Evolutionary conservation across 805 yeast genomes (phyloP).

Genomic region (Saccharomycopsis lassenensis): DNA sequence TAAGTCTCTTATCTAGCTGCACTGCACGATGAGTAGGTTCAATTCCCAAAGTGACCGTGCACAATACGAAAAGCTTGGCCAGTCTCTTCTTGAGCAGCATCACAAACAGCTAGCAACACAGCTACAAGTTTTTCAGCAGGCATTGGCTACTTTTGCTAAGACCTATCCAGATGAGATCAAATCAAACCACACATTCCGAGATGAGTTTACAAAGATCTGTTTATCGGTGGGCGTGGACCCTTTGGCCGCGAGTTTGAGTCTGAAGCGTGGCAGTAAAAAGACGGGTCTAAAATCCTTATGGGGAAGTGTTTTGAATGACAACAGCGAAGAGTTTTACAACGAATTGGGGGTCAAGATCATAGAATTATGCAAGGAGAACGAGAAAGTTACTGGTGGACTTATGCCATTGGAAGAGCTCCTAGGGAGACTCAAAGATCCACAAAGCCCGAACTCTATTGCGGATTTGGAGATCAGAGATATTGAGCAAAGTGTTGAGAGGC

Average conservation of each 20-base stretch:
- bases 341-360: constrained; percentile 66
- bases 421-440: constrained; percentile 23
- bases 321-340: constrained; percentile 43
- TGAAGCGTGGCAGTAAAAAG: constrained; percentile 23
- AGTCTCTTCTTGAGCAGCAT: constrained; percentile 37
- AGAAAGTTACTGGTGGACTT: constrained; percentile 69
- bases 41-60: constrained; percentile 7
- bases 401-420: constrained; percentile 49
- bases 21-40: too few species aligned
- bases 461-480: constrained; percentile 40
- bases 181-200: constrained; percentile 51
- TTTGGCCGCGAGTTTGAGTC: constrained; percentile 31
- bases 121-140: constrained; percentile 63
- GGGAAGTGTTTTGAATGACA: constrained; percentile 26
- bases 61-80: constrained; percentile 13
- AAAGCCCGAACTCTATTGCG: constrained; percentile 20
- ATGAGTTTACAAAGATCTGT: constrained; percentile 68
- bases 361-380: constrained; percentile 60
- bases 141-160: constrained; percentile 61
- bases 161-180: constrained; percentile 61
- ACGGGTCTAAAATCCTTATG: constrained; percentile 24
- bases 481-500: constrained; percentile 38
- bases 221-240: constrained; percentile 80
- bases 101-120: constrained; percentile 58
- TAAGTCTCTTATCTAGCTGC: too few species aligned